A percentile compares a stretch with the other conserved stretches of the same genome.
Evolutionary conservation across 179 eudicot species (phyloP).

Genomic region (Silene noctiflora): DNA sequence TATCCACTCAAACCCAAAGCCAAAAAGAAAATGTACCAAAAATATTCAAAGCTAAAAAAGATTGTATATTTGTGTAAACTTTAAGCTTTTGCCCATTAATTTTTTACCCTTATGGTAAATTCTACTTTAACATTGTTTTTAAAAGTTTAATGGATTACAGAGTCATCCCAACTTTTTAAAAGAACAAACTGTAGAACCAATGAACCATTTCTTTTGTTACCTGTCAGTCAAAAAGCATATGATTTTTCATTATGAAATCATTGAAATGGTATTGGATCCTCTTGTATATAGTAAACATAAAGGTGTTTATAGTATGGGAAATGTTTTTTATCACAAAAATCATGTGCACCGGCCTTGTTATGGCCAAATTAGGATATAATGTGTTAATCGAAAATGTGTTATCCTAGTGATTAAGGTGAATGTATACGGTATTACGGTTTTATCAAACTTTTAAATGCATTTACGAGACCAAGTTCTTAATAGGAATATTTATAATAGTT

Average conservation of each 20-base stretch:
- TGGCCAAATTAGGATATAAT: no score
- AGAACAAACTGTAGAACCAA: conserved; percentile 18
- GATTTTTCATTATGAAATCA: conserved; percentile 16
- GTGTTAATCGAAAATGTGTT: no score
- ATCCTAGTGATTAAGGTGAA: no score
- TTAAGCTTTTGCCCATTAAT: neutral
- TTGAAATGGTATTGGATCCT: neutral
- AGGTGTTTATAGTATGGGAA: neutral
- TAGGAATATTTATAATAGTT: no score
- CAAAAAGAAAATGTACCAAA: neutral
- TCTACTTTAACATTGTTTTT: neutral
- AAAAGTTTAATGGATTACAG: conserved; percentile 27
- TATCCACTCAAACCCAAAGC: neutral
- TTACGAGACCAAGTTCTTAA: no score
- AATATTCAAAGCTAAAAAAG: neutral
- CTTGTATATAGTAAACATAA: neutral
- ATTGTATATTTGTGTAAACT: neutral
- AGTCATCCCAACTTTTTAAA: conserved; percentile 27
- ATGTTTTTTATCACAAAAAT: neutral
- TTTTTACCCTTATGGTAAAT: neutral
- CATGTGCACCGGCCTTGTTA: conserved; percentile 17
- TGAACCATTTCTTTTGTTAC: conserved; percentile 22
- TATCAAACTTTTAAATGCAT: no score
- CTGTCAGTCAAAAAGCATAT: conserved; percentile 26
- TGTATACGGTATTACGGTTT: no score